Percentiles rank a stretch among this genome's conserved stretches.
Conservation (phyloP, 2,329 filamentous ascomycete species). For the Dryadomyces sulphureus region DNA sequence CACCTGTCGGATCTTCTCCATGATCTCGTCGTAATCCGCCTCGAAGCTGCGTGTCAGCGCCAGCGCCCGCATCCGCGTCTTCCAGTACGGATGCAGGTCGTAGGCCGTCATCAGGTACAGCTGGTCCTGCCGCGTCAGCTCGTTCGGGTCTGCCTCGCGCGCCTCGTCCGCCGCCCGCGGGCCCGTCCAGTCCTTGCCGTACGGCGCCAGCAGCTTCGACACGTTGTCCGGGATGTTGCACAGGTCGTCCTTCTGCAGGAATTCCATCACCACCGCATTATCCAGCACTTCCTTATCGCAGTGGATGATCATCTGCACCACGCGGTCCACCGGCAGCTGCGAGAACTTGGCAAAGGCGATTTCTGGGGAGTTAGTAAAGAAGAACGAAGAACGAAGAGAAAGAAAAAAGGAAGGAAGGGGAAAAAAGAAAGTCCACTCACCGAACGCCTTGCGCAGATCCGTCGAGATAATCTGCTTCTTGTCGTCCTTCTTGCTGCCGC, state of each 20-base stretch:
- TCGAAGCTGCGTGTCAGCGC: slow-evolving; percentile 73
- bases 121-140: slow-evolving; percentile 89
- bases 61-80: slow-evolving; percentile 86
- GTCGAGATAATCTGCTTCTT: slow-evolving; percentile 95
- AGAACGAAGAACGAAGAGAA: background rate
- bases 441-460: slow-evolving; percentile 78
- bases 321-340: slow-evolving; percentile 64
- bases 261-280: slow-evolving; percentile 89
- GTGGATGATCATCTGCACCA: slow-evolving; percentile 88
- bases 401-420: background rate
- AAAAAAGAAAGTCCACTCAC: slow-evolving; percentile 27
- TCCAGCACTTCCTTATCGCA: slow-evolving; percentile 83
- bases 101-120: slow-evolving; percentile 88
- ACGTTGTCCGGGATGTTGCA: slow-evolving; percentile 87
- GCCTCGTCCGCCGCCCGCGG: slow-evolving; percentile 63
- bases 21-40: slow-evolving; percentile 81
- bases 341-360: slow-evolving; percentile 92
- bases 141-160: slow-evolving; percentile 72
- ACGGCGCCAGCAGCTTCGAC: slow-evolving; percentile 81
- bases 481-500: slow-evolving; percentile 72
- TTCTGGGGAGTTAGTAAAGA: slow-evolving; percentile 32
- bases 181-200: slow-evolving; percentile 92
- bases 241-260: slow-evolving; percentile 81
- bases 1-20: slow-evolving; percentile 71
- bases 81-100: slow-evolving; percentile 97